Base-by-base conservation (phyloP, 129 eudicot genomes). In the Helianthus tuberosus region DNA sequence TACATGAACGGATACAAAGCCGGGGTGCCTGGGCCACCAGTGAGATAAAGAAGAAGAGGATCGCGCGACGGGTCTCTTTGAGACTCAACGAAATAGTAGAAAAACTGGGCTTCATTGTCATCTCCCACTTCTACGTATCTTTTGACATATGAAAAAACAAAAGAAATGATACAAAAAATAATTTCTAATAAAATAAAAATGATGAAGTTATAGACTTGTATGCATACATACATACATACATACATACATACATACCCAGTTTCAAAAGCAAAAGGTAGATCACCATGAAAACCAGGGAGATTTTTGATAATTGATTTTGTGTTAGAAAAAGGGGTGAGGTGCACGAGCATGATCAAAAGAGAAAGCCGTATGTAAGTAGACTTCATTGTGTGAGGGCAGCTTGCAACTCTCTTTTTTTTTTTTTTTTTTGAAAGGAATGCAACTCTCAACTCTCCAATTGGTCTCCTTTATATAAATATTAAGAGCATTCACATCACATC, bases 21-120 rank as follows among this genome's bases (percentile, higher is more conserved):
- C n/a, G 88, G 77, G 54, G 83, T 76, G 12, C 88, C 88, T 0
- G 85, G 83, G 32, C 88, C 88, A 2, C 88, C 88, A n/a, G 79
- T 80, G 11, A 84, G 69, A 76, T 84, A 84, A 27, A 84, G 52
- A 46, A 84, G 75, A 57, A 84, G 71, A 72, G 88, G 88, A 17
- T 84, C 85, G 15, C 73, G 14, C 8, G 48, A 9, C 0, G 85
- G 83, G 50, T 77, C 75, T 47, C 83, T 73, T 50, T 73, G 60
- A 7, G 86, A 84, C 59, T 84, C 74, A 12, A 72, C 83, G 73
- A 84, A 84, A 54, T 80, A 84, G 64, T 84, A 81, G 39, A 84
- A 84, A 16, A 80, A 8, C 17, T 81, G 84, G 4, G 75, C 52
- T 11, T 70, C 57, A 14, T 81, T 65, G 11, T 73, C 48, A 69